Evolutionary conservation across 164 flowering plant species (phyloP), one percentile per base, ranked within the genome.

Genomic region (Annona squamosa): DNA sequence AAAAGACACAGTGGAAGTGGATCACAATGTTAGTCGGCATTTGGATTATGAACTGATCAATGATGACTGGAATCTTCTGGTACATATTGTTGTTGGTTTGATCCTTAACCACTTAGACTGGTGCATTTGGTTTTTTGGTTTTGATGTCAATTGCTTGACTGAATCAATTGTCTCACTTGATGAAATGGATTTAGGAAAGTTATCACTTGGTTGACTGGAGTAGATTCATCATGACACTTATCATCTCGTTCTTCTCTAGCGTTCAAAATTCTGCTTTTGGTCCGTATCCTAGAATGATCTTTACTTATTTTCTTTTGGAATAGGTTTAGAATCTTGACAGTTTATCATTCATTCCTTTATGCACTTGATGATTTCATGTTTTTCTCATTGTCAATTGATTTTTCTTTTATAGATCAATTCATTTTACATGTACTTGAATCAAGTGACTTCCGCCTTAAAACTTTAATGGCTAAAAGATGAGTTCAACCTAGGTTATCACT

Each of bases 1-100:
- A 26, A 93, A 92, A 83, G 99, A 95, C 81, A 95, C 97, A 75
- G 84, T 89, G 57, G 88, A 88, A 84, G 98, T 95, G 78, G 99
- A 95, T 84, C 82, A 84, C 76, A 95, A 95, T 86, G 99, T 95
- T 68, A 84, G 98, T 78, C 91, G 99, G 68, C 96, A 95, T 85
- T 82, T 95, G 83, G 78, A 68, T 13, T 63, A 76, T 71, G 98
- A 95, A 75, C 97, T 95, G 68, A 48, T 61, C 37, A 75, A 78
- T 52, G 83, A 78, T 68, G 96, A 95, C 75, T 93, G 98, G 98
- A 81, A 90, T 83, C 87, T 93, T 78, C 70, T 95, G 98, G 99
- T 95, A 84, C 19, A 44, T 63, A 13, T 44, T 3, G 5, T 3
- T n/a, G 42, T 52, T 52, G 59, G 9, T 52, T 52, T 9, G 9